These are phyloP conservation scores for Xylariaceae sp. DNA, from an alignment of 2,329 filamentous ascomycete species.

Conservation along the genomic window DNA sequence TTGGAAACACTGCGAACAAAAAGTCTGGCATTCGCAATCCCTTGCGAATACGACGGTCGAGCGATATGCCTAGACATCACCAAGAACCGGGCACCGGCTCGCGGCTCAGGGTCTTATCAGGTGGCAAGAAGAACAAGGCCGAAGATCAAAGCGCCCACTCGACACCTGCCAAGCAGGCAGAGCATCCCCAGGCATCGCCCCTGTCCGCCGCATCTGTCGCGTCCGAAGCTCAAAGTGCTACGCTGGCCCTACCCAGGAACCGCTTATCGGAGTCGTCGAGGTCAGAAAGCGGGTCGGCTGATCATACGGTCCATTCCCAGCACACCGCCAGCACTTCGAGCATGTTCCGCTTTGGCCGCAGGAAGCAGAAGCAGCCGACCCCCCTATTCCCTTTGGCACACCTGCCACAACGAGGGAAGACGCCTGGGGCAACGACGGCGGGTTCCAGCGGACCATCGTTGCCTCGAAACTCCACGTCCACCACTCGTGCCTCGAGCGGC, in stretches of 20 bases:
- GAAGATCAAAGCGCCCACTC: conserved; percentile 33
- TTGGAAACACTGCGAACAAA: conserved; percentile 46
- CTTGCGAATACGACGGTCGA: conserved; percentile 47
- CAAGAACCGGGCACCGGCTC: conserved; percentile 20
- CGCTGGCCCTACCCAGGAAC: conserved; percentile 58
- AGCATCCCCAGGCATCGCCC: conserved; percentile 38
- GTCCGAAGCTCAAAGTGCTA: conserved; percentile 54
- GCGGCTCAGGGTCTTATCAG: conserved; percentile 16
- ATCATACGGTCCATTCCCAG: conserved; percentile 53
- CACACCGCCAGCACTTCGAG: conserved; percentile 60
- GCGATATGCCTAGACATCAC: conserved; percentile 40
- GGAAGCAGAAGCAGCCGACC: conserved; percentile 67
- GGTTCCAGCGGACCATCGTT: conserved; percentile 42
- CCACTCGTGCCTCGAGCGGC: conserved; percentile 24
- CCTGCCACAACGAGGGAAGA: conserved; percentile 67
- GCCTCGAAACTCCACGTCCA: conserved; percentile 32
- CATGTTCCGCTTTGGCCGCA: conserved; percentile 75
- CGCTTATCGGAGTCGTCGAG: conserved; percentile 81
- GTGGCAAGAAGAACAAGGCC: conserved; percentile 37
- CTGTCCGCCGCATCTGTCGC: conserved; percentile 49
- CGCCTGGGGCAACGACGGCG: conserved; percentile 29
- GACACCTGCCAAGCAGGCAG: conserved; percentile 38
- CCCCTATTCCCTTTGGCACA: conserved; percentile 81
- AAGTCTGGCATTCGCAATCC: conserved; percentile 49
- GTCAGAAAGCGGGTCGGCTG: conserved; percentile 76